Percentiles rank a stretch among this genome's conserved stretches.
These are phyloP conservation scores for Pharnaceum exiguum DNA, from an alignment of 148 eudicot genomes.

Conservation along the genomic window DNA sequence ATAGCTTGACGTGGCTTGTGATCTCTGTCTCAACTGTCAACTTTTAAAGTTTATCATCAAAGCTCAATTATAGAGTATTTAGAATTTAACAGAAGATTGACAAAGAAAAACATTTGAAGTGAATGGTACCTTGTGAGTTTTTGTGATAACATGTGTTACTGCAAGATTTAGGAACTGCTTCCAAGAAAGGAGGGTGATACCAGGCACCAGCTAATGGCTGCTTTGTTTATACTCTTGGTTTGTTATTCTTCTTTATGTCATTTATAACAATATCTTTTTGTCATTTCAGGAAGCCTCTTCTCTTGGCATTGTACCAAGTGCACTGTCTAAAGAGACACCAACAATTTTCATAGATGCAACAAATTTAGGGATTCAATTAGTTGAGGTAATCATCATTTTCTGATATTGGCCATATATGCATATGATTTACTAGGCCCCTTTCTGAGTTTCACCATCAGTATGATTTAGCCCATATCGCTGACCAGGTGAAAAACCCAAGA, in stretches of 20 bases:
- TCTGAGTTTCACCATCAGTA: background rate
- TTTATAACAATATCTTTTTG: background rate
- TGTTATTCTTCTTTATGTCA: slow-evolving; percentile 1
- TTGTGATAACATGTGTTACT: background rate
- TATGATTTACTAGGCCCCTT: background rate
- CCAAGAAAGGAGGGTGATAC: no score
- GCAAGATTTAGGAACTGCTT: background rate
- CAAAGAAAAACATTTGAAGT: background rate
- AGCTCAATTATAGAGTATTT: background rate
- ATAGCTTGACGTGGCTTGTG: no score
- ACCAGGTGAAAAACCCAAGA: no score
- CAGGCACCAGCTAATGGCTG: no score
- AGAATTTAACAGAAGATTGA: background rate
- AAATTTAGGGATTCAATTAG: slow-evolving; percentile 43
- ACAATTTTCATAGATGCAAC: slow-evolving; percentile 61
- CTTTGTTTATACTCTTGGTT: background rate
- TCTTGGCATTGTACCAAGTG: slow-evolving; percentile 66
- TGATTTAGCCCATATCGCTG: background rate
- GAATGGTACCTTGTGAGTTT: background rate
- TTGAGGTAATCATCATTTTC: slow-evolving; percentile 48
- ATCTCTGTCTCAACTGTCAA: no score
- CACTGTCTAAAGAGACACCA: slow-evolving; percentile 59
- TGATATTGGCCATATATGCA: background rate
- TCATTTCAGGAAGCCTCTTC: slow-evolving; percentile 79
- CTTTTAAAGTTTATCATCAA: no score